phyloP scores from a whole-genome alignment of 495 filamentous ascomycete genomes.

The Extremus antarcticus region DNA sequence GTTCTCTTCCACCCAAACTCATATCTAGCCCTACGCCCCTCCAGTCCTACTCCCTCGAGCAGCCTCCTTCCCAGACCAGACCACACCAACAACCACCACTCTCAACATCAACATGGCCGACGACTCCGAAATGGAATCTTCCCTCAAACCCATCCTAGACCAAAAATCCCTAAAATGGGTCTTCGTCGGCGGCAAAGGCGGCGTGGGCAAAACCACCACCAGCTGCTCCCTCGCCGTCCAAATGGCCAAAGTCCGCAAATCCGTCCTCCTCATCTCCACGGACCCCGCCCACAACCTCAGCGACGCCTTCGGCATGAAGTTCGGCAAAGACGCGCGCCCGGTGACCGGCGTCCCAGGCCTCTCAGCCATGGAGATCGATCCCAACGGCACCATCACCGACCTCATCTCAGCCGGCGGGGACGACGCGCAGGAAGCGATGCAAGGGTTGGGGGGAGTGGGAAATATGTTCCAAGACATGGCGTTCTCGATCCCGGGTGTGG shows the following conservation, averaged over 20 bases:
- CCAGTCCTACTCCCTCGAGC: not conserved
- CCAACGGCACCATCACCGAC: slow-evolving; percentile 95
- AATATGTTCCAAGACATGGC: slow-evolving; percentile 67
- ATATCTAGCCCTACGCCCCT: too few species aligned
- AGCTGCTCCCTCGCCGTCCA: slow-evolving; percentile 97
- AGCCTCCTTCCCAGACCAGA: not conserved
- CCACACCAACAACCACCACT: not conserved
- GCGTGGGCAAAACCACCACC: slow-evolving; percentile 98
- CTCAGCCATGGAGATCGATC: slow-evolving; percentile 99
- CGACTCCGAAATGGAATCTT: slow-evolving; percentile 59
- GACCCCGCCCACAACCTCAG: slow-evolving; percentile 97
- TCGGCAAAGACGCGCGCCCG: slow-evolving; percentile 93
- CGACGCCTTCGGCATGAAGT: slow-evolving; percentile 97
- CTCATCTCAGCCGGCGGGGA: slow-evolving; percentile 73
- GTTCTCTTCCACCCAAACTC: not conserved
- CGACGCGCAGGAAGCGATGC: slow-evolving; percentile 56
- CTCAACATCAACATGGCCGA: slow-evolving; percentile 11
- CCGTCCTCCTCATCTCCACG: slow-evolving; percentile 93
- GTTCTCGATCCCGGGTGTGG: slow-evolving; percentile 85
- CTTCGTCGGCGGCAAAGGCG: slow-evolving; percentile 97
- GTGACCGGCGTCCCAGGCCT: slow-evolving; percentile 87
- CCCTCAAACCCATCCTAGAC: slow-evolving; percentile 86
- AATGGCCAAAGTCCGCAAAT: slow-evolving; percentile 89
- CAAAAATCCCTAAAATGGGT: slow-evolving; percentile 96
- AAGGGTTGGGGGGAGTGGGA: slow-evolving; percentile 50